Evolutionary conservation across 108 stramenopile species (phyloP), one percentile per base, ranked within the genome.

Genomic region (Schizochytrium sp.): DNA sequence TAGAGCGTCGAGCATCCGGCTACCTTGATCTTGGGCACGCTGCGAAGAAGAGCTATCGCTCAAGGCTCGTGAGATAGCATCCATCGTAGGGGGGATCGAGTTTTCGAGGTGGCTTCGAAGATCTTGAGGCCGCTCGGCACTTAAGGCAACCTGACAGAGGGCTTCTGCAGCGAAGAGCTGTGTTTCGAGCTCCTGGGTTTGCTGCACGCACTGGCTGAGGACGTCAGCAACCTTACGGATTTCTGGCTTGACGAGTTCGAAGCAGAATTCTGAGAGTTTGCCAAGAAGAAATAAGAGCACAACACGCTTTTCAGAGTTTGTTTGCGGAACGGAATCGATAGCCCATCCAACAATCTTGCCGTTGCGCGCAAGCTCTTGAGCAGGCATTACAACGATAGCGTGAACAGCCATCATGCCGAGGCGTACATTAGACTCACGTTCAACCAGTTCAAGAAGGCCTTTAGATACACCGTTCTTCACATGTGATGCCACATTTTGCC

Each of bases 251-350:
- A 83, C 76, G n/a, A 55, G 50, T 10, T 49, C 76, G 53, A 83
- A 83, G 53, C 53, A 55, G 76, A 83, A 83, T 40, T 83, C 76
- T 47, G 76, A 47, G 17, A 83, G 76, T 40, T 83, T 83, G 47
- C 76, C 76, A 0, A 83, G 5, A n/a, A 83, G 28, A 83, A 83
- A 83, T 17, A 83, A 53, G 15, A 55, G 28, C n/a, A 83, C 76
- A 5, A 55, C 50, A 40, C 76, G 76, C 28, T 55, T 83, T 7
- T 83, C 53, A 17, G 76, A 5, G 8, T 40, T 53, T 13, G 15
- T n/a, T 40, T 3, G 10, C 28, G 38, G 7, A 5, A 83, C 10
- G 15, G 28, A 40, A 5, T 83, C 53, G 76, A 83, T 42, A 8
- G 76, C 76, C 76, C 76, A 83, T 10, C 50, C 50, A 8, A 83